Percentiles rank a stretch among this genome's conserved stretches.
Evolutionary conservation across 257 asterid genomes (phyloP).

Genomic region (Cinchona pubescens): DNA sequence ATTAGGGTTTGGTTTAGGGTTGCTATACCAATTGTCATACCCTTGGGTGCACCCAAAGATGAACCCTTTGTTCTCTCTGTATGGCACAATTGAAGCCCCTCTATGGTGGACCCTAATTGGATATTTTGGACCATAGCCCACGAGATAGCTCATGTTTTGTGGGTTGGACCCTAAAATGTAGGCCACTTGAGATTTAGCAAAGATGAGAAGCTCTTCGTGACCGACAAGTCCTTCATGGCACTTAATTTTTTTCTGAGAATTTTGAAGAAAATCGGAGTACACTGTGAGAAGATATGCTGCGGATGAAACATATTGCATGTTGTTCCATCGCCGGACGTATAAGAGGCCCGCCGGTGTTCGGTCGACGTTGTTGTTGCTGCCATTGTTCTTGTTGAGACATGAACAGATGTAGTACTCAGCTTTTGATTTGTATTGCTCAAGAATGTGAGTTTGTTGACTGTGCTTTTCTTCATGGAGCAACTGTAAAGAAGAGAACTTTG

Average conservation of each 20-base stretch:
- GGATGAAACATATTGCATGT: conserved; percentile 67
- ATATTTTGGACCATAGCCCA: conserved; percentile 55
- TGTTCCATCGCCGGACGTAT: conserved; percentile 68
- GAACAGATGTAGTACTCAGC: conserved; percentile 68
- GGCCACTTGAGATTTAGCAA: conserved; percentile 52
- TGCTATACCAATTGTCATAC: conserved; percentile 49
- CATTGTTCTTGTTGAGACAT: conserved; percentile 53
- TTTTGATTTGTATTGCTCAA: conserved; percentile 45
- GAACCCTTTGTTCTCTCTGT: conserved; percentile 42
- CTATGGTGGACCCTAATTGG: conserved; percentile 67
- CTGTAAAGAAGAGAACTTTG: conserved; percentile 21
- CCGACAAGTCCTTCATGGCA: conserved; percentile 35
- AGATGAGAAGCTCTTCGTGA: conserved; percentile 29
- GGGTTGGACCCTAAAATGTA: conserved; percentile 73
- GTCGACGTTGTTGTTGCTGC: conserved; percentile 31
- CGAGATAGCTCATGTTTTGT: conserved; percentile 60
- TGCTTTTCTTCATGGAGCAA: conserved; percentile 38
- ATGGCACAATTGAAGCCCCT: conserved; percentile 54
- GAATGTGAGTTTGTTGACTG: conserved; percentile 28
- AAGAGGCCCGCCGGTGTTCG: conserved; percentile 62
- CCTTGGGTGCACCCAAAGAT: conserved; percentile 78
- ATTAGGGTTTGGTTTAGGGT: conserved; percentile 53
- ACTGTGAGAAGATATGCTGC: conserved; percentile 40
- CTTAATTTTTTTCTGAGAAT: conserved; percentile 29
- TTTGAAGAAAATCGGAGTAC: conserved; percentile 54